These are phyloP conservation scores for Chaetomium globosum DNA, from an alignment of 2,329 filamentous ascomycete species.

Conservation along the genomic window DNA sequence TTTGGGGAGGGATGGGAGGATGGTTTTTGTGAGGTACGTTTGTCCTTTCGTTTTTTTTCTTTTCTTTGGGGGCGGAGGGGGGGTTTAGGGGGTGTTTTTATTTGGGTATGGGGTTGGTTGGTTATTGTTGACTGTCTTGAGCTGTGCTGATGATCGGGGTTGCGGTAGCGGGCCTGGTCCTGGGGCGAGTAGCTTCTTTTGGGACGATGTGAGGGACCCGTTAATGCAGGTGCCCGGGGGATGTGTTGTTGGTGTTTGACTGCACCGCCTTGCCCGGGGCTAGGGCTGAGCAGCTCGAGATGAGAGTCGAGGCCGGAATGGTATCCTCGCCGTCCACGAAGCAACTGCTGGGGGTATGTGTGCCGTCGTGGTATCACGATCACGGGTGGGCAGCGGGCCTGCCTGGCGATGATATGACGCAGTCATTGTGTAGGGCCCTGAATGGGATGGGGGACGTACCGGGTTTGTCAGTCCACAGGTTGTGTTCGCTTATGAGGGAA, in stretches of 20 bases:
- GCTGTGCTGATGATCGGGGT: not conserved
- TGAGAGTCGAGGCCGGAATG: constrained; percentile 29
- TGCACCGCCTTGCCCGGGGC: constrained; percentile 24
- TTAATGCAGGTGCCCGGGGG: constrained; percentile 29
- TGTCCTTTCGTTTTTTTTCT: too few relatives aligned
- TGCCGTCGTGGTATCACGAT: constrained; percentile 4
- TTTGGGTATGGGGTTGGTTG: not conserved
- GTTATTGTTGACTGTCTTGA: not conserved
- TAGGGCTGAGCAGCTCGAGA: constrained; percentile 17
- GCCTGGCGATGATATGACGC: constrained; percentile 22
- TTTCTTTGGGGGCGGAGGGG: too few relatives aligned
- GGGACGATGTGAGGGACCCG: constrained; percentile 35
- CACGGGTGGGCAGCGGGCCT: not conserved
- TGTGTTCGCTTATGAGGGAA: constrained; percentile 33
- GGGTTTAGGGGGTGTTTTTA: too few relatives aligned
- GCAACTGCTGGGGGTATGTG: constrained; percentile 33
- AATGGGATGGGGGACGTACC: constrained; percentile 20
- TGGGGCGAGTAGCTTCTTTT: constrained; percentile 29
- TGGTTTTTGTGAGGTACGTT: constrained; percentile 30
- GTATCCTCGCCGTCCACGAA: constrained; percentile 27
- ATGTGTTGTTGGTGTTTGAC: constrained; percentile 34
- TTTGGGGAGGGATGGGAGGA: constrained; percentile 29
- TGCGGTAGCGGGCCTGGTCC: not conserved
- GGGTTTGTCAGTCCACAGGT: constrained; percentile 29
- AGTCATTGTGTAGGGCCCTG: constrained; percentile 28